Conservation (phyloP, 1,139 yeast species). For the Taphrina flavorubra region DNA sequence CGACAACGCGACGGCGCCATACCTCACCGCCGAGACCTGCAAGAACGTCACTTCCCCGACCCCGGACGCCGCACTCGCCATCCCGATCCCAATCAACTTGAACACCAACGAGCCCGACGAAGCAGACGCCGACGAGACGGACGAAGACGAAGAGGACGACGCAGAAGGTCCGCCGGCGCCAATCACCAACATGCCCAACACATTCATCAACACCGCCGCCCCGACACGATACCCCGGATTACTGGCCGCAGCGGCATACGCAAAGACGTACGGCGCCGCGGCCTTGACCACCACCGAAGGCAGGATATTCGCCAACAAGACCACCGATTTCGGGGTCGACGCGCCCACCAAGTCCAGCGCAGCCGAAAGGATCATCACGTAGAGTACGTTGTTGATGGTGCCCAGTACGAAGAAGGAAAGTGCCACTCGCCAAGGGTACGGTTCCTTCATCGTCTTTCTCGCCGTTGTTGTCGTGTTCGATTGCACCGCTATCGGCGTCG, state of each 20-base stretch:
- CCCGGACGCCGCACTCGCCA: slow-evolving; percentile 87
- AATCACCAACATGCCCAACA: slow-evolving; percentile 76
- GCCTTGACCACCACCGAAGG: slow-evolving; percentile 79
- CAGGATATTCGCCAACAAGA: slow-evolving; percentile 80
- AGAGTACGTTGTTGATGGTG: slow-evolving; percentile 80
- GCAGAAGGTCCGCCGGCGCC: slow-evolving; percentile 51
- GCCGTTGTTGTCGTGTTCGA: too few species aligned
- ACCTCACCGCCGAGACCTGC: slow-evolving; percentile 70
- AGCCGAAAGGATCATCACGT: slow-evolving; percentile 72
- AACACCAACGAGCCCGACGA: slow-evolving; percentile 43
- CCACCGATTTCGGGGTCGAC: slow-evolving; percentile 80
- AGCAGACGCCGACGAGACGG: too few species aligned
- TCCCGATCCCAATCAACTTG: slow-evolving; percentile 67
- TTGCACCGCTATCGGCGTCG: too few species aligned
- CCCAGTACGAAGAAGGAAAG: slow-evolving; percentile 81
- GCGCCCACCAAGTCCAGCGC: slow-evolving; percentile 76
- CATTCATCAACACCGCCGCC: slow-evolving; percentile 64
- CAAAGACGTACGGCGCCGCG: slow-evolving; percentile 60
- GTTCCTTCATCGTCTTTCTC: too few species aligned
- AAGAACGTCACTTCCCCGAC: slow-evolving; percentile 88
- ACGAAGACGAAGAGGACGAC: too few species aligned
- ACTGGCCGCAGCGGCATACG: slow-evolving; percentile 17
- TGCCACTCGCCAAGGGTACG: slow-evolving; percentile 48
- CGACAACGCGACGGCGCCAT: slow-evolving; percentile 62
- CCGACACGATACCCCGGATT: slow-evolving; percentile 56